Evolutionary conservation across 176 grass and related monocot species (phyloP).

Genomic region (Avena sativa): DNA sequence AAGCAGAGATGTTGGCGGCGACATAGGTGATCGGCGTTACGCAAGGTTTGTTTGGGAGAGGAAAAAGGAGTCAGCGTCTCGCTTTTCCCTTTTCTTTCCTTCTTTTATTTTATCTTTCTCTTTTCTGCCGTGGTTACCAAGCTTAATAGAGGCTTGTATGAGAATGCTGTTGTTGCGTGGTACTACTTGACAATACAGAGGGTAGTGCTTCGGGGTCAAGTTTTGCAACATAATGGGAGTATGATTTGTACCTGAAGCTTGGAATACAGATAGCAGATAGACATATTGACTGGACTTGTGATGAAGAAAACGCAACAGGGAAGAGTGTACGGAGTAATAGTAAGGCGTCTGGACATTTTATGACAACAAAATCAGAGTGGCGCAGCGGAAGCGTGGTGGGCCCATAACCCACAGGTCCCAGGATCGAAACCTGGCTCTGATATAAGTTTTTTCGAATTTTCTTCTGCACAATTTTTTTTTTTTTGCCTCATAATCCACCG

Average conservation of each 20-base stretch:
- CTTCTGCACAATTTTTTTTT: not conserved
- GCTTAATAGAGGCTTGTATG: conserved; percentile 41
- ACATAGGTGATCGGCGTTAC: conserved; percentile 46
- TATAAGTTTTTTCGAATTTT: not conserved
- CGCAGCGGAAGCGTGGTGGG: conserved; percentile 96
- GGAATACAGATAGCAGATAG: too few relatives aligned
- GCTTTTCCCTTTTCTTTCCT: conserved; percentile 52
- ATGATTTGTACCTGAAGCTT: too few relatives aligned
- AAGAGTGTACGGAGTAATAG: too few relatives aligned
- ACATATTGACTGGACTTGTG: too few relatives aligned
- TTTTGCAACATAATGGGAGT: not conserved
- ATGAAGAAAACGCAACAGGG: too few relatives aligned
- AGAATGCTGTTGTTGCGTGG: conserved; percentile 40
- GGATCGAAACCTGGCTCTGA: conserved; percentile 94
- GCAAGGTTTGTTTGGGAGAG: conserved; percentile 33
- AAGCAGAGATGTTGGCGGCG: conserved; percentile 26
- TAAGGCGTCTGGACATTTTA: too few relatives aligned
- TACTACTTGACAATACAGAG: not conserved
- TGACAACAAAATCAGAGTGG: conserved; percentile 61
- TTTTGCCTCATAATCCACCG: not conserved
- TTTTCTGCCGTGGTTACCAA: conserved; percentile 48
- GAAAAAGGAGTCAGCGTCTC: conserved; percentile 41
- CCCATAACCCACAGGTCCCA: conserved; percentile 97
- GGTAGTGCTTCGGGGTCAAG: not conserved
- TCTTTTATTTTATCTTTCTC: not conserved